phyloP scores from a whole-genome alignment of 2,329 filamentous ascomycete species.

The Cercospora zeae-maydis region DNA sequence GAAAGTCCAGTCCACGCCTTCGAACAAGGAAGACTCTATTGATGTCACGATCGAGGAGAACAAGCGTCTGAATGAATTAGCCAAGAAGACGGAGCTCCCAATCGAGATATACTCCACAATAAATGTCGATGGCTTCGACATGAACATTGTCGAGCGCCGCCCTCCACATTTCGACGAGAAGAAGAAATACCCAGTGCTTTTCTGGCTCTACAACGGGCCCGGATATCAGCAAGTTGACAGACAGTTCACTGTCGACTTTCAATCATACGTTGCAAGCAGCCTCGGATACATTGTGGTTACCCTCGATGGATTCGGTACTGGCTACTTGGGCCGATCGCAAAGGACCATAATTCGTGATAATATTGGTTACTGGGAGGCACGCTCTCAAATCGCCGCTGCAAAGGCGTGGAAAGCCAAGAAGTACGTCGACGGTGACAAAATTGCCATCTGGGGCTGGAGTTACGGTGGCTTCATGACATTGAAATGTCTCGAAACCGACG shows the following conservation, averaged over 20 bases:
- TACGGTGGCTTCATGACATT: slow-evolving; percentile 94
- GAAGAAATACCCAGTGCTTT: slow-evolving; percentile 89
- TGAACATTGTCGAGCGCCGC: slow-evolving; percentile 75
- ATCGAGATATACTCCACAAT: slow-evolving; percentile 78
- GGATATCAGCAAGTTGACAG: slow-evolving; percentile 87
- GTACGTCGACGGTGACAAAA: slow-evolving; percentile 76
- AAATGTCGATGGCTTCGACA: slow-evolving; percentile 71
- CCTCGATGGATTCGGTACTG: slow-evolving; percentile 88
- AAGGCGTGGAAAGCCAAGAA: slow-evolving; percentile 75
- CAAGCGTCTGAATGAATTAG: slow-evolving; percentile 61
- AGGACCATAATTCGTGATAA: slow-evolving; percentile 79
- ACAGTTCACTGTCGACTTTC: slow-evolving; percentile 79
- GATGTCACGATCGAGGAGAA: slow-evolving; percentile 74
- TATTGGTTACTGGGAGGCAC: slow-evolving; percentile 78
- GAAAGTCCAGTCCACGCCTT: slow-evolving; percentile 79
- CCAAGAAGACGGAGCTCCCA: slow-evolving; percentile 74
- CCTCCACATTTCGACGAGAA: slow-evolving; percentile 78
- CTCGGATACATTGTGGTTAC: slow-evolving; percentile 94
- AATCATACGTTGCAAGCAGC: slow-evolving; percentile 78
- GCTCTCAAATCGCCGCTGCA: slow-evolving; percentile 87
- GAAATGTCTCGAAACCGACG: slow-evolving; percentile 90
- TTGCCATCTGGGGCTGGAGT: slow-evolving; percentile 98
- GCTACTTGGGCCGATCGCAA: slow-evolving; percentile 79
- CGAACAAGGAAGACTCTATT: slow-evolving; percentile 42
- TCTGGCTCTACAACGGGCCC: slow-evolving; percentile 90